Base-by-base conservation (phyloP, 2,329 filamentous ascomycete genomes). In the Purpureocillium lavendulum region DNA sequence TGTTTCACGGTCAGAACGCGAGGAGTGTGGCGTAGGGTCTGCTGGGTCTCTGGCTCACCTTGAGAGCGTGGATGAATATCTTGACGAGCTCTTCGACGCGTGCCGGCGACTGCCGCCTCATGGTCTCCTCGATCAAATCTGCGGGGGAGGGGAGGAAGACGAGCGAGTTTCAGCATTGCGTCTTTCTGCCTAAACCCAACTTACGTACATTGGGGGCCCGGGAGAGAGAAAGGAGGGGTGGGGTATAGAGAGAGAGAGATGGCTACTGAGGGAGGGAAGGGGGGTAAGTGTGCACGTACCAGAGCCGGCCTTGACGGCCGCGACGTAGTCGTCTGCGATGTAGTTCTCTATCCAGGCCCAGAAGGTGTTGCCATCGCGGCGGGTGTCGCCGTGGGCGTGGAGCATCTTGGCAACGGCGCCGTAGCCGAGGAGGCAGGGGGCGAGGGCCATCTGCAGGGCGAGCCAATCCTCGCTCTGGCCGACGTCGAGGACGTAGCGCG, bases 281-380 rank as follows among this genome's bases (percentile, higher is more conserved):
- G 11, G 26, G 30, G 18, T 17, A 7, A 7, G n/a, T 6, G 17
- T 39, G 21, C 11, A 57, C 73, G 60, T 65, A 87, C 84, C 78
- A 40, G 73, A 77, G 16, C 86, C 87, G 3, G 77, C 70, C 46
- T 68, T 69, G 39, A 94, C 84, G 6, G 86, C 85, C 45, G 80
- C 70, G 1, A 70, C 64, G 49, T 94, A 96, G 56, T 92, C 85
- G 1, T 86, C 80, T 2, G 81, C 84, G 13, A 84, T 76, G 55
- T 96, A 97, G 54, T 87, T 94, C 56, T 89, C 71, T 48, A 97
- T 87, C 90, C 90, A 97, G 34, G 80, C 75, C 82, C 84, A 92
- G 65, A 94, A 97, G 14, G 65, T 70, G 57, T 90, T 94, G 0
- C 69, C 77, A 11, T 82, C 69, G 30, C 71, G 70, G 45, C 67